Evolutionary conservation across 2,329 filamentous ascomycete genomes (phyloP).

Genomic region (Fusarium sp.): DNA sequence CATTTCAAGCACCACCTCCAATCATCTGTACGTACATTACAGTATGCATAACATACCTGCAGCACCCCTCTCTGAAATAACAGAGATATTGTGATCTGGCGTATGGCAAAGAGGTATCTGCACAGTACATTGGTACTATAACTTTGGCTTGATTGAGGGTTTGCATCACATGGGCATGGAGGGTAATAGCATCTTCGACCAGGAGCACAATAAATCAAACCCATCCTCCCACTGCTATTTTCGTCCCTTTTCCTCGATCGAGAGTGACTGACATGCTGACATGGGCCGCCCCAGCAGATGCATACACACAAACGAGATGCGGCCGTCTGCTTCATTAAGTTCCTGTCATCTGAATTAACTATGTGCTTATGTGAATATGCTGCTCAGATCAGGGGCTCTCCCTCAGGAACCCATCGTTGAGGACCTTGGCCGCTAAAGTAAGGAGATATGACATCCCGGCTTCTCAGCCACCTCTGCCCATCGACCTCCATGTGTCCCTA

Average conservation of each 20-base stretch:
- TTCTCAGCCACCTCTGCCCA: conserved; percentile 5
- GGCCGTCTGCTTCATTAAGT: conserved; percentile 26
- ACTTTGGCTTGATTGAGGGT: conserved; percentile 22
- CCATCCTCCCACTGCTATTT: not conserved
- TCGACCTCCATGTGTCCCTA: conserved; percentile 19
- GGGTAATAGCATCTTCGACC: conserved; percentile 25
- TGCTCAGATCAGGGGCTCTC: not conserved
- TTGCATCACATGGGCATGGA: conserved; percentile 24
- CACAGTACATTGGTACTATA: conserved; percentile 1
- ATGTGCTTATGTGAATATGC: not conserved
- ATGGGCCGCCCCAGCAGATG: conserved; percentile 10
- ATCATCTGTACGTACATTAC: conserved; percentile 48
- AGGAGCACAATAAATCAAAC: conserved; percentile 9
- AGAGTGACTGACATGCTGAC: not conserved
- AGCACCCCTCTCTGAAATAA: conserved; percentile 36
- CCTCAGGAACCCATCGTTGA: not conserved
- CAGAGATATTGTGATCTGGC: conserved; percentile 28
- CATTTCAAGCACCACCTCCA: conserved; percentile 31
- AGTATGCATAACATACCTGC: conserved; percentile 54
- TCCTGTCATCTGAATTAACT: conserved; percentile 2
- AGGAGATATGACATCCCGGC: conserved; percentile 20
- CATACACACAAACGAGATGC: conserved; percentile 28
- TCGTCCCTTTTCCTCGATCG: conserved; percentile 7
- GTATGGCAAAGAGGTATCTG: conserved; percentile 17
- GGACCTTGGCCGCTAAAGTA: conserved; percentile 8